Evolutionary conservation across 768 basidiomycete species (phyloP).

Genomic region (Xerocomellus intermedius): DNA sequence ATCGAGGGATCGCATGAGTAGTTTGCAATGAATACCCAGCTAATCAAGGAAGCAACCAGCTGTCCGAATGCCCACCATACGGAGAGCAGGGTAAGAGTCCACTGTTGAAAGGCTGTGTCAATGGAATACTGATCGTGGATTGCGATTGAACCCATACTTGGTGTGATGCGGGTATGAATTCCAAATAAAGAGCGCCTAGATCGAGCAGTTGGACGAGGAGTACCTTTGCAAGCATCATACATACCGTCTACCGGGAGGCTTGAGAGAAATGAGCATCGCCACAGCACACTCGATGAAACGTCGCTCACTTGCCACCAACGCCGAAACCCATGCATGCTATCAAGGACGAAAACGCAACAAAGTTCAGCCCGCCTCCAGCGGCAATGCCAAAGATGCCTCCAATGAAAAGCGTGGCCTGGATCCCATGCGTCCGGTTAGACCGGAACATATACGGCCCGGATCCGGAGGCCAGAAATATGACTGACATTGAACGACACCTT

Average conservation of each 20-base stretch:
- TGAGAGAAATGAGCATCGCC: conserved; percentile 15
- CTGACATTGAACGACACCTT: conserved; percentile 43
- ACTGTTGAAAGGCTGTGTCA: conserved; percentile 27
- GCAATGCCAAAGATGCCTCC: conserved; percentile 51
- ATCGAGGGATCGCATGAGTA: conserved; percentile 45
- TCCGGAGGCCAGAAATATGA: neutral
- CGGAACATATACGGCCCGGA: neutral
- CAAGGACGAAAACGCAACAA: conserved; percentile 45
- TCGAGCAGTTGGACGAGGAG: neutral
- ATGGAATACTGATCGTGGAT: neutral
- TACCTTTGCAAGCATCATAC: conserved; percentile 1
- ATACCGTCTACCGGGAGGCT: conserved; percentile 49
- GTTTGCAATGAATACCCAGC: conserved; percentile 56
- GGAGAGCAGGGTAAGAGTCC: conserved; percentile 54
- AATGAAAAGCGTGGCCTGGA: conserved; percentile 35
- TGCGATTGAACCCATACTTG: conserved; percentile 25
- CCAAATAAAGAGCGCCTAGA: conserved; percentile 44
- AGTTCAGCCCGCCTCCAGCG: conserved; percentile 45
- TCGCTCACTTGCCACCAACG: conserved; percentile 49
- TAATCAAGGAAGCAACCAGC: conserved; percentile 49
- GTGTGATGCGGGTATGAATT: conserved; percentile 43
- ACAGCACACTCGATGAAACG: conserved; percentile 8
- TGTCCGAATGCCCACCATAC: conserved; percentile 54
- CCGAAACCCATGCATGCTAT: conserved; percentile 49
- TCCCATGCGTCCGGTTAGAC: neutral